A percentile compares a stretch with the other conserved stretches of the same genome.
These are phyloP conservation scores for Trichocomaceae sp. DNA, from an alignment of 2,329 filamentous ascomycete species.

Conservation along the genomic window DNA sequence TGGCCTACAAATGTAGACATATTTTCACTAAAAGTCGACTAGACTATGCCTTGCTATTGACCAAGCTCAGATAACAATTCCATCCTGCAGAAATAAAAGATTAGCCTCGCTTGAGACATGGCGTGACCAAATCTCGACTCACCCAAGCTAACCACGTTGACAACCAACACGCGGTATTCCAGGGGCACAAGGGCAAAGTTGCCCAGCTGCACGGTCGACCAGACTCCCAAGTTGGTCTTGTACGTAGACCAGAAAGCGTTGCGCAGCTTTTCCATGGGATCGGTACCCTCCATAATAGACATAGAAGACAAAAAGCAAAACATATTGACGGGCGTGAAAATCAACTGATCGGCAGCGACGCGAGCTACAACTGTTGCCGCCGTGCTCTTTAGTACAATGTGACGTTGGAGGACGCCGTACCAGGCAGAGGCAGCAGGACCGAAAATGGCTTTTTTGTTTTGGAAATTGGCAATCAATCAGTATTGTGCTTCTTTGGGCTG, in stretches of 20 bases:
- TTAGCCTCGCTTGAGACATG: slow-evolving; percentile 7
- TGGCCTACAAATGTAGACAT: not conserved
- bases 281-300: slow-evolving; percentile 69
- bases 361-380: slow-evolving; percentile 68
- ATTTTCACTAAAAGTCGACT: not conserved
- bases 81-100: slow-evolving; percentile 37
- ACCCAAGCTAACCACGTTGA: slow-evolving; percentile 73
- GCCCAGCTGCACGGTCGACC: slow-evolving; percentile 75
- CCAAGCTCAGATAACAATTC: slow-evolving; percentile 54
- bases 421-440: slow-evolving; percentile 81
- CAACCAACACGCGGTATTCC: slow-evolving; percentile 74
- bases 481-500: not conserved
- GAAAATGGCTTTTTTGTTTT: slow-evolving; percentile 69
- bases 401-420: slow-evolving; percentile 71
- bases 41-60: slow-evolving; percentile 43
- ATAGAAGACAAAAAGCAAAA: slow-evolving; percentile 75
- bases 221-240: slow-evolving; percentile 78
- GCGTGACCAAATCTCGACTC: slow-evolving; percentile 23
- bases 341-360: slow-evolving; percentile 69
- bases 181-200: slow-evolving; percentile 87
- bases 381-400: slow-evolving; percentile 58
- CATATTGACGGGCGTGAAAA: slow-evolving; percentile 82
- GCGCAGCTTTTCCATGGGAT: slow-evolving; percentile 62
- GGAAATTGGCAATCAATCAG: slow-evolving; percentile 3
- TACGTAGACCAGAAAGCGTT: slow-evolving; percentile 66